Conservation (phyloP, 1,139 yeast genomes). For the Kodamaea sp. region DNA sequence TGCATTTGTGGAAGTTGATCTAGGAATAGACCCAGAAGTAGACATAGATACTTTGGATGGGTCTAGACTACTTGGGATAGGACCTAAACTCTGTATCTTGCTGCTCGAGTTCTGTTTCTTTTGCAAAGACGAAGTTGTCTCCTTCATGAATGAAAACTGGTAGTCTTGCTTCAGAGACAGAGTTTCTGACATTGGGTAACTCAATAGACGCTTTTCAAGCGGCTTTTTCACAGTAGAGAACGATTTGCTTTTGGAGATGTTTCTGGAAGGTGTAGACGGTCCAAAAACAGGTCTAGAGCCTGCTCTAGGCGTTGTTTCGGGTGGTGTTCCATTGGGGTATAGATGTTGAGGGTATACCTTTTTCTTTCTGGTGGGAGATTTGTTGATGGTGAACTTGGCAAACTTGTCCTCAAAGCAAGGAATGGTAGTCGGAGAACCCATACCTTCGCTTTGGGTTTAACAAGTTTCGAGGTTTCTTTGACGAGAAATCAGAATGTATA, state of each 20-base stretch:
- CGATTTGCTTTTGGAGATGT: slow-evolving; percentile 10
- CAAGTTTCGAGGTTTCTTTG: too few species aligned
- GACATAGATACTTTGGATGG: background rate
- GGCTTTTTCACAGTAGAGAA: slow-evolving; percentile 13
- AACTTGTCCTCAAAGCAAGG: slow-evolving; percentile 28
- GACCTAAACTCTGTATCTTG: too few species aligned
- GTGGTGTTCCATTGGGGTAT: slow-evolving; percentile 19
- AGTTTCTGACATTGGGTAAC: slow-evolving; percentile 12
- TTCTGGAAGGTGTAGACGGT: slow-evolving; percentile 11
- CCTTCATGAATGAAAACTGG: slow-evolving; percentile 39
- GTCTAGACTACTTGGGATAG: background rate
- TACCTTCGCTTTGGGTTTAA: too few species aligned
- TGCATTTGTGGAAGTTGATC: background rate
- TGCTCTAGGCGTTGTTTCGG: slow-evolving; percentile 9
- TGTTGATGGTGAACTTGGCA: slow-evolving; percentile 26
- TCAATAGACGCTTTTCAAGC: slow-evolving; percentile 11
- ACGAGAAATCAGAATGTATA: too few species aligned
- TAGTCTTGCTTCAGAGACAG: slow-evolving; percentile 15
- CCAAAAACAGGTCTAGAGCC: slow-evolving; percentile 3
- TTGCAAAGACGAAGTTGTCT: slow-evolving; percentile 37
- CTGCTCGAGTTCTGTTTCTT: slow-evolving; percentile 18
- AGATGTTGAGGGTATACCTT: slow-evolving; percentile 25
- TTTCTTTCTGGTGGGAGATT: slow-evolving; percentile 23
- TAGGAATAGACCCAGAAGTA: slow-evolving; percentile 1
- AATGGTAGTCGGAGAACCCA: slow-evolving; percentile 5